phyloP scores from a whole-genome alignment of 2,329 filamentous ascomycete species.

The Zymoseptoria tritici region DNA sequence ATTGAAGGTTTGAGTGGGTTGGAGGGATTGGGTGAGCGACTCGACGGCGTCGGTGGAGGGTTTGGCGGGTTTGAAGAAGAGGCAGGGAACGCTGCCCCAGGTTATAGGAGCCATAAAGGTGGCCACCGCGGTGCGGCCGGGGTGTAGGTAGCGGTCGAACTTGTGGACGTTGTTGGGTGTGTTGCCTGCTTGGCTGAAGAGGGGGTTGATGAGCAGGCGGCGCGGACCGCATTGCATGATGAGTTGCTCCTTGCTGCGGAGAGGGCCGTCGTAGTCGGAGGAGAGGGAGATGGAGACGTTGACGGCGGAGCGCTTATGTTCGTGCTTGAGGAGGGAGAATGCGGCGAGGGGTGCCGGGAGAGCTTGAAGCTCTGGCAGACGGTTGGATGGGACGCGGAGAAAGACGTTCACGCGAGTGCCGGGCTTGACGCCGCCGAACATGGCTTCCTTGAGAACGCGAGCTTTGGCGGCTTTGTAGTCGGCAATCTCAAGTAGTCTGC shows the following conservation, averaged over 20 bases:
- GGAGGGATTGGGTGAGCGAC: slow-evolving; percentile 29
- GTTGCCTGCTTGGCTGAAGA: slow-evolving; percentile 82
- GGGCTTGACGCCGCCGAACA: slow-evolving; percentile 77
- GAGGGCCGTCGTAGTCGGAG: slow-evolving; percentile 64
- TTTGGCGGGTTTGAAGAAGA: slow-evolving; percentile 66
- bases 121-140: slow-evolving; percentile 80
- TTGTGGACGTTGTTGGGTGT: slow-evolving; percentile 98
- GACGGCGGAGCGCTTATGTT: slow-evolving; percentile 85
- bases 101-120: slow-evolving; percentile 84
- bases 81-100: slow-evolving; percentile 83
- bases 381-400: slow-evolving; percentile 45
- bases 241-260: slow-evolving; percentile 88
- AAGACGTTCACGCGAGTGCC: slow-evolving; percentile 79
- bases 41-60: slow-evolving; percentile 40
- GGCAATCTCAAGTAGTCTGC: slow-evolving; percentile 73
- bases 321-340: slow-evolving; percentile 84
- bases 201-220: slow-evolving; percentile 76
- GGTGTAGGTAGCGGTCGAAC: slow-evolving; percentile 84
- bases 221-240: slow-evolving; percentile 87
- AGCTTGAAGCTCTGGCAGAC: slow-evolving; percentile 46
- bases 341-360: slow-evolving; percentile 59
- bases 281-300: slow-evolving; percentile 86
- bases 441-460: slow-evolving; percentile 67
- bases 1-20: slow-evolving; percentile 40
- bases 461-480: slow-evolving; percentile 83